phyloP scores from a whole-genome alignment of 192 early-diverging fungal genomes.

The Backusella tuberculispora region DNA sequence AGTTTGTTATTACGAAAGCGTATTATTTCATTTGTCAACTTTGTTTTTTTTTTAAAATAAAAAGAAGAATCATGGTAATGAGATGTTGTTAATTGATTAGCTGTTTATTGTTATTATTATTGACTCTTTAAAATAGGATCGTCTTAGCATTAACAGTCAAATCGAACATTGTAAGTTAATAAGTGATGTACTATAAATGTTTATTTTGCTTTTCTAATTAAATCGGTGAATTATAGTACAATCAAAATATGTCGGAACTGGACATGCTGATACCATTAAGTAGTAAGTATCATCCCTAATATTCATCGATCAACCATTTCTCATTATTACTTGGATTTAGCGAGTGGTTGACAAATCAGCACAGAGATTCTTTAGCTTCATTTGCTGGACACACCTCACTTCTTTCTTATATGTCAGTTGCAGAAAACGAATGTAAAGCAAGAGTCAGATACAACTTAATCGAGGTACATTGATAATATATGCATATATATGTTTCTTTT shows the following conservation, averaged over 20 bases:
- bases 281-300: conserved; percentile 56
- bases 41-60: too few relatives aligned
- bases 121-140: conserved; percentile 47
- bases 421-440: conserved; percentile 84
- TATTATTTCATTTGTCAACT: too few relatives aligned
- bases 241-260: conserved; percentile 88
- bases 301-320: not conserved
- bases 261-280: conserved; percentile 90
- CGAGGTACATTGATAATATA: conserved; percentile 55
- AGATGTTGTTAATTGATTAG: too few relatives aligned
- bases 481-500: not conserved
- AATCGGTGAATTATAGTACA: conserved; percentile 55
- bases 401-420: conserved; percentile 79
- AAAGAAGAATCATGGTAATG: too few relatives aligned
- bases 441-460: conserved; percentile 74
- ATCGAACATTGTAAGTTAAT: conserved; percentile 71
- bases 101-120: too few relatives aligned
- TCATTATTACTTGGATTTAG: conserved; percentile 46
- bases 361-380: conserved; percentile 82
- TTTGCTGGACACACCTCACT: conserved; percentile 80
- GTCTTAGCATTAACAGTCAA: conserved; percentile 77
- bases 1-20: too few relatives aligned
- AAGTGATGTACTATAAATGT: not conserved
- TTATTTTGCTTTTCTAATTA: conserved; percentile 17
- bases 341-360: conserved; percentile 87